These are phyloP conservation scores for Ascochyta koolunga DNA, from an alignment of 2,329 filamentous ascomycete species.

Conservation along the genomic window DNA sequence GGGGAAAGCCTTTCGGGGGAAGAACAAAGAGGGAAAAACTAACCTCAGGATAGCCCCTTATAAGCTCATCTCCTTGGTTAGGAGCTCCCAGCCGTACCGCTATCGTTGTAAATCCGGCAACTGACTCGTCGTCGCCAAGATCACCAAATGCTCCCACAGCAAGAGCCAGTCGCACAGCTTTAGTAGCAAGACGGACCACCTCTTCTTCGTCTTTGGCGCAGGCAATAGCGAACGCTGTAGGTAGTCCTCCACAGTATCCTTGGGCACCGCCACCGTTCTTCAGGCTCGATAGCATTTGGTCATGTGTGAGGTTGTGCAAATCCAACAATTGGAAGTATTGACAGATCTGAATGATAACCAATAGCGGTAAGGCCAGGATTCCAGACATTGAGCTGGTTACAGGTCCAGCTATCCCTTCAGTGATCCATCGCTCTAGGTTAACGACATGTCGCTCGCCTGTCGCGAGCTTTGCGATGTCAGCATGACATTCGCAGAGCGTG, in stretches of 20 bases:
- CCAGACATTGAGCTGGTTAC: slow-evolving; percentile 21
- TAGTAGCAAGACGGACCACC: slow-evolving; percentile 16
- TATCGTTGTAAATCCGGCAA: slow-evolving; percentile 23
- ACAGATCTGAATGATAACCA: slow-evolving; percentile 26
- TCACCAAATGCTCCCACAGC: slow-evolving; percentile 21
- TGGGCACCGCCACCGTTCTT: slow-evolving; percentile 20
- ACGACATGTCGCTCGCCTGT: slow-evolving; percentile 9
- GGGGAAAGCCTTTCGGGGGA: not conserved
- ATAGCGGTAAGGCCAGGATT: slow-evolving; percentile 21
- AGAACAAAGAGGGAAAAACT: not conserved
- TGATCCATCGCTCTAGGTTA: slow-evolving; percentile 20
- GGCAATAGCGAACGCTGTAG: slow-evolving; percentile 19
- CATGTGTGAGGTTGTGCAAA: slow-evolving; percentile 14
- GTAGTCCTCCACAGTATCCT: slow-evolving; percentile 15
- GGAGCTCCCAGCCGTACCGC: slow-evolving; percentile 22
- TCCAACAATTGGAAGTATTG: slow-evolving; percentile 32
- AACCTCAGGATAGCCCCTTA: slow-evolving; percentile 23
- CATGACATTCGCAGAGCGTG: slow-evolving; percentile 5
- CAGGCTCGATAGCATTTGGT: slow-evolving; percentile 14
- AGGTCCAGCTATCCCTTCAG: slow-evolving; percentile 16
- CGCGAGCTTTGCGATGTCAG: slow-evolving; percentile 16
- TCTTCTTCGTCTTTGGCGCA: slow-evolving; percentile 22
- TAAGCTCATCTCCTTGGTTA: slow-evolving; percentile 24
- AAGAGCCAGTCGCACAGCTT: slow-evolving; percentile 18
- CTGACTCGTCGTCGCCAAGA: slow-evolving; percentile 21